Evolutionary conservation across 805 yeast species (phyloP), one percentile per base, ranked within the genome.

Genomic region (Candida maris): DNA sequence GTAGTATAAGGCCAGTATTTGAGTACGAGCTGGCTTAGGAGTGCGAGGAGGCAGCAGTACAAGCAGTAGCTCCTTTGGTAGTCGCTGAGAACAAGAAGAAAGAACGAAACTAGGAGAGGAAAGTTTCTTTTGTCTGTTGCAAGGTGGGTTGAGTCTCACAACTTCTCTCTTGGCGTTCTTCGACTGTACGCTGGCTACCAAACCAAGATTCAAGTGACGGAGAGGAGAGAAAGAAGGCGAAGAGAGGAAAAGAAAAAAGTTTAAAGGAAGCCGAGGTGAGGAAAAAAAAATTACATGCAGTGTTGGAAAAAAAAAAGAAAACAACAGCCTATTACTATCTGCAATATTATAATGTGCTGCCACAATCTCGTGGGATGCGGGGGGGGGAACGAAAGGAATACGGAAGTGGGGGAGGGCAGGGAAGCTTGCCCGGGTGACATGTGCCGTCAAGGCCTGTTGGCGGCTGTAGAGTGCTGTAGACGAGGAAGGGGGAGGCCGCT

Each of bases 141-240:
- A n/a, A n/a, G n/a, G n/a, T n/a, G n/a, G 28, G 28, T 25, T 25
- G 28, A 25, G 28, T 25, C 7, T 25, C 28, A n/a, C 28, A 25
- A 25, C 28, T 25, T 25, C 28, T 25, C 28, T 25, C 28, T 25
- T 25, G 28, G 28, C 14, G 28, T 25, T 16, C 28, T n/a, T 25
- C 14, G 14, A 25, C 28, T 9, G 10, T 25, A n/a, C 14, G 14
- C 28, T 25, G 10, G 28, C 15, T 8, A 25, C 14, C 10, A 6
- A 25, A n/a, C 28, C 14, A 7, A 13, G 14, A 25, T 16, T 7
- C 10, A 25, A 25, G 28, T 12, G 15, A 13, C 10, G 14, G 15
- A 13, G 15, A 25, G 28, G 14, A 25, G 28, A 25, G 14, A 16
- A 25, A 25, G 28, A 25, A 25, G 28, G 14, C 8, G 10, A n/a